phyloP scores from a whole-genome alignment of 768 basidiomycete genomes.

The Collybiopsis luxurians region DNA sequence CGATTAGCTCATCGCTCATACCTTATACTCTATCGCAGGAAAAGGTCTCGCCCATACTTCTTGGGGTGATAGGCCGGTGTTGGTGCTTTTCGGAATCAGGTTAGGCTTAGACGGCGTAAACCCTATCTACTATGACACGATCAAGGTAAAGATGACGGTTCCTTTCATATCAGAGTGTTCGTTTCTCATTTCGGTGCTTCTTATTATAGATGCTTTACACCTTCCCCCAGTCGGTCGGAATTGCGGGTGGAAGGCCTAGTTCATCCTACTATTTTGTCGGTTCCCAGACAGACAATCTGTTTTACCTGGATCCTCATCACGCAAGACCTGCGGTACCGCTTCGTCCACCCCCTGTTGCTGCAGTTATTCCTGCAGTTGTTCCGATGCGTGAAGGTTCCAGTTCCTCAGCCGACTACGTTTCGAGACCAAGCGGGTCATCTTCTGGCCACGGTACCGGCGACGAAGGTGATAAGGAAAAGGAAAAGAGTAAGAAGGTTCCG shows the following conservation, averaged over 20 bases:
- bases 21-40: constrained; percentile 14
- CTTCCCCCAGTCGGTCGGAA: constrained; percentile 94
- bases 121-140: constrained; percentile 87
- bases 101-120: constrained; percentile 93
- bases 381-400: neutral
- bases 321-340: constrained; percentile 75
- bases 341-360: constrained; percentile 29
- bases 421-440: neutral
- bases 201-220: constrained; percentile 71
- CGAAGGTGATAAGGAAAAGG: constrained; percentile 16
- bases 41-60: constrained; percentile 19
- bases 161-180: neutral
- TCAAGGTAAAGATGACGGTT: constrained; percentile 50
- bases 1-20: neutral
- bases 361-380: neutral
- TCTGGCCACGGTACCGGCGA: constrained; percentile 3
- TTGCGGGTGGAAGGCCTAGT: constrained; percentile 95
- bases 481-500: constrained; percentile 16
- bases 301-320: constrained; percentile 82
- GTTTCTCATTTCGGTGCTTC: neutral
- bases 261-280: constrained; percentile 98
- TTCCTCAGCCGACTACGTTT: neutral
- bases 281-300: constrained; percentile 81
- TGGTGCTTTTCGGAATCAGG: constrained; percentile 83
- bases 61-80: constrained; percentile 85